Evolutionary conservation across 345 rosid species (phyloP), one percentile per base, ranked within the genome.

Genomic region (Turnera subulata): DNA sequence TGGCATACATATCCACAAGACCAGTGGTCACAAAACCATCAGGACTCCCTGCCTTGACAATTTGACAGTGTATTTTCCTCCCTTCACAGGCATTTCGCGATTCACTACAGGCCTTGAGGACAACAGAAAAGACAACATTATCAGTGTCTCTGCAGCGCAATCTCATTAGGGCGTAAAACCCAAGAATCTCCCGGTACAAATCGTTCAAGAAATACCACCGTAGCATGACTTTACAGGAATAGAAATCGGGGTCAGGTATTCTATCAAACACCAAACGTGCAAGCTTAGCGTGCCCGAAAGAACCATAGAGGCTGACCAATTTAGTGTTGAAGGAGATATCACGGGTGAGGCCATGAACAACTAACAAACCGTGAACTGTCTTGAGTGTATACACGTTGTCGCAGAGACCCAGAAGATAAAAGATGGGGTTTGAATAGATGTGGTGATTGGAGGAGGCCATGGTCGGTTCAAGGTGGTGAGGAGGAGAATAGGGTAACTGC

Each of bases 211-310:
- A 70, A 65, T 88, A 84, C 79, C 88, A 80, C 59, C 90, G 77
- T 37, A 84, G 71, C 87, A 88, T 88, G 54, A 84, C 92, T 62
- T 85, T 86, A 70, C 67, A 73, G 4, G 76, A 71, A 77, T 82
- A 88, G 64, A 78, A 58, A 69, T 88, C 98, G 29, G 86, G 85
- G 55, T 82, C 42, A 29, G 81, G 84, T 37, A 88, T 84, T 79
- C 57, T 50, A 61, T 85, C 94, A 61, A 91, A 88, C 80, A 84
- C 45, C 21, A 43, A 47, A 57, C 96, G 91, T n/a, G 98, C 98
- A 69, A 47, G 19, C 10, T 55, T 61, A 7, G 80, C 39, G 10
- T 58, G 53, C 29, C 96, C 90, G 55, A 78, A 78, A 1, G 65
- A 68, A 15, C 90, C 90, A 6, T 91, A 91, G 7, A 80, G 2